Evolutionary conservation across 345 rosid species (phyloP), one percentile per base, ranked within the genome.

Genomic region (Carallia brachiata): DNA sequence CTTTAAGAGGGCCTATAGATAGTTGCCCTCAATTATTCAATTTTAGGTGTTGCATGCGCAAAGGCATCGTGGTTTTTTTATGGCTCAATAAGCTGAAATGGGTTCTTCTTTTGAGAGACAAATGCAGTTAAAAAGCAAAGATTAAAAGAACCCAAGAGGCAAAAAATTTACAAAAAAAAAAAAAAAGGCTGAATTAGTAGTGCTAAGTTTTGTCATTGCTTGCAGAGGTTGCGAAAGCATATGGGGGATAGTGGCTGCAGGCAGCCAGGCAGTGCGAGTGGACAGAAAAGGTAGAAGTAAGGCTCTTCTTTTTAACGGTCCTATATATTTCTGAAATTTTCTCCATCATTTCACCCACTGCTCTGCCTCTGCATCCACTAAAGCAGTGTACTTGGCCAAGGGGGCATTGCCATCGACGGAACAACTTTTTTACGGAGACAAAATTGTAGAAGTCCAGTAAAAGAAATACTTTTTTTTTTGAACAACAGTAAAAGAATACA

Each of bases 81-180:
- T 70, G 68, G 27, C 58, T 54, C 28, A 7, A 23, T 23, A 23
- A 12, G 65, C 52, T 58, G 73, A 69, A 63, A 75, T 56, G 81
- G 82, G 75, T 80, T 80, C 80, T 36, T 66, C 82, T 83, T 80
- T 83, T 78, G 19, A 80, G 78, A 69, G 75, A 65, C 62, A 57
- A 52, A 53, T 32, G 5, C 52, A 34, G 31, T 4, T 23, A 28
- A 7, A 67, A 53, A 34, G 30, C 18, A 36, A 12, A 39, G 40
- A 58, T 37, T 17, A 16, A 6, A 37, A 19, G 7, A 19, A 54
- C 19, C 4, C 27, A 2, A 53, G 27, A 53, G 57, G 36, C 18
- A 30, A 3, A 16, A 23, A 23, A 23, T 23, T n/a, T n/a, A n/a
- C n/a, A 23, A 23, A 23, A 23, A 23, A 23, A 23, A 23, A 23